Evolutionary conservation across 208 protist genomes (phyloP).

Genomic region (Leishmania guyanensis): DNA sequence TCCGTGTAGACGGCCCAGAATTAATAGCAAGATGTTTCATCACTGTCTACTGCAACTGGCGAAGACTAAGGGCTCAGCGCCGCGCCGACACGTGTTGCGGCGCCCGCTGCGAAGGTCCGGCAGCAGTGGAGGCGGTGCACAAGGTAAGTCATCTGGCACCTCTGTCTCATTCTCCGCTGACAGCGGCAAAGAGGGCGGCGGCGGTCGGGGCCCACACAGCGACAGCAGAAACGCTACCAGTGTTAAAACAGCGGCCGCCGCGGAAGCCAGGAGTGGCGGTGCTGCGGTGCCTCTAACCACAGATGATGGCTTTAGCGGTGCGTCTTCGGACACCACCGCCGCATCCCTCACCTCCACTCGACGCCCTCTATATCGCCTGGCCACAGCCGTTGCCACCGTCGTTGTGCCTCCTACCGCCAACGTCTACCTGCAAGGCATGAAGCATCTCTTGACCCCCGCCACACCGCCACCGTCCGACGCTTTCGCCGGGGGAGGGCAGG

Average conservation of each 20-base stretch:
- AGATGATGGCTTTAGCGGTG: not conserved
- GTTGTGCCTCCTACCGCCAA: slow-evolving; percentile 75
- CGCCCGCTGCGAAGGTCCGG: slow-evolving; percentile 20
- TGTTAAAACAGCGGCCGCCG: not conserved
- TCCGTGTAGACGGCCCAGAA: not conserved
- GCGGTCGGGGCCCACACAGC: not conserved
- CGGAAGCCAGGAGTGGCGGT: too few species aligned
- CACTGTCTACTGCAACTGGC: slow-evolving; percentile 17
- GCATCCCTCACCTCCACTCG: slow-evolving; percentile 6
- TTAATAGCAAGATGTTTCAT: slow-evolving; percentile 8
- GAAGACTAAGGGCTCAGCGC: slow-evolving; percentile 17
- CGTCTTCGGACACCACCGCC: slow-evolving; percentile 6
- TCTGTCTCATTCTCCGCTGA: not conserved
- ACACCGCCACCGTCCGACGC: slow-evolving; percentile 5
- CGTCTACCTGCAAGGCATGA: slow-evolving; percentile 70
- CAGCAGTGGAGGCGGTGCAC: slow-evolving; percentile 8
- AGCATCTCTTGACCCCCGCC: slow-evolving; percentile 61
- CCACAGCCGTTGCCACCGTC: slow-evolving; percentile 82
- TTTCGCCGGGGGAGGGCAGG: slow-evolving; percentile 1
- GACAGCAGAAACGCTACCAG: not conserved
- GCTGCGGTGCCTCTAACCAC: not conserved
- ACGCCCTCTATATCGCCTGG: slow-evolving; percentile 62
- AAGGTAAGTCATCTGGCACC: not conserved
- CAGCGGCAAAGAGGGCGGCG: not conserved
- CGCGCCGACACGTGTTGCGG: slow-evolving; percentile 24